Conservation (phyloP, 805 yeast species). For the Spathaspora gorwiae region DNA sequence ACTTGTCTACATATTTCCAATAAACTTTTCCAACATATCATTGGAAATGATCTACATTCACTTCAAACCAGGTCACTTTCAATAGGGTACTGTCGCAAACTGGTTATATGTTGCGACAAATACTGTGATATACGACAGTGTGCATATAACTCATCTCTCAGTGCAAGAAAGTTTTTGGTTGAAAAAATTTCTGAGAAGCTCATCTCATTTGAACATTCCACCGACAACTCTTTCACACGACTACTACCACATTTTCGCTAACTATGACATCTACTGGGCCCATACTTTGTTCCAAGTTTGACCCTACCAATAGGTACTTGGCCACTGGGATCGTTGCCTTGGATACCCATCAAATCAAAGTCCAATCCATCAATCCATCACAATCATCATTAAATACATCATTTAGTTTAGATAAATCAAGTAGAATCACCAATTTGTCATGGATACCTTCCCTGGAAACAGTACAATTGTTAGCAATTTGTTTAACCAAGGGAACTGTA, state of each 20-base stretch:
- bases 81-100: no score
- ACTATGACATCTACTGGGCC: conserved; percentile 19
- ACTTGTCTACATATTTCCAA: no score
- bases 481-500: conserved; percentile 61
- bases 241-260: not conserved
- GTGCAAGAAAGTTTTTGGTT: no score
- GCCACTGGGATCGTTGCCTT: conserved; percentile 66
- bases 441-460: conserved; percentile 50
- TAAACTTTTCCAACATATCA: no score
- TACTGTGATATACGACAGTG: no score
- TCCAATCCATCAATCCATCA: conserved; percentile 47
- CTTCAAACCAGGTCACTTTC: no score
- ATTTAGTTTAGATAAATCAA: conserved; percentile 49
- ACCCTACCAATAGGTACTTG: conserved; percentile 55
- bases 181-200: conserved; percentile 7
- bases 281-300: conserved; percentile 47
- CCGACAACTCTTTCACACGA: not conserved
- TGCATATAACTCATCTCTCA: no score
- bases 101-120: no score
- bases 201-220: conserved; percentile 5
- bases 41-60: no score
- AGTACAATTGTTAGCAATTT: conserved; percentile 37
- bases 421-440: conserved; percentile 42
- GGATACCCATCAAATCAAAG: conserved; percentile 66
- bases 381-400: conserved; percentile 43